Evolutionary conservation across 2,329 filamentous ascomycete species (phyloP).

Genomic region (Harringtonia aguacate): DNA sequence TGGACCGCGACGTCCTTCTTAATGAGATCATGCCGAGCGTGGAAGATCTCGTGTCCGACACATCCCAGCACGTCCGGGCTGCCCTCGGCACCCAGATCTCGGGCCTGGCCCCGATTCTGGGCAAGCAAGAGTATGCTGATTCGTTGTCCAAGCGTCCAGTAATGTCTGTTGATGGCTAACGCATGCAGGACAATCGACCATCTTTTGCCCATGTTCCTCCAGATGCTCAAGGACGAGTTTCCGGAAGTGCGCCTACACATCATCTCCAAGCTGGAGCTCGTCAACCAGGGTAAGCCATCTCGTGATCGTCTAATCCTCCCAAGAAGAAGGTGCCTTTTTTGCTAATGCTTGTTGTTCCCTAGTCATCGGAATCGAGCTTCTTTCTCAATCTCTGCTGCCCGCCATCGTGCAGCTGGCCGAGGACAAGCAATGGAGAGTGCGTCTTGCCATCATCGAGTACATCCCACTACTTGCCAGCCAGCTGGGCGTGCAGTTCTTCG

Average conservation of each 20-base stretch:
- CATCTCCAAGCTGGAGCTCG: slow-evolving; percentile 97
- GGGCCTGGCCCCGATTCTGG: slow-evolving; percentile 88
- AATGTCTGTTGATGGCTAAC: not conserved
- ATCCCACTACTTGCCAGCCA: slow-evolving; percentile 93
- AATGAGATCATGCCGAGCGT: slow-evolving; percentile 95
- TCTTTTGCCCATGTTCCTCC: slow-evolving; percentile 94
- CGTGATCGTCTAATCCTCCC: slow-evolving; percentile 10
- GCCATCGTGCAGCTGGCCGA: slow-evolving; percentile 96
- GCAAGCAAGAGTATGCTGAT: slow-evolving; percentile 74
- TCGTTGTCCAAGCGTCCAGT: not conserved
- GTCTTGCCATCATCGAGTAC: slow-evolving; percentile 97
- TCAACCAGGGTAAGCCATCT: slow-evolving; percentile 69
- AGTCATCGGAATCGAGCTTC: slow-evolving; percentile 96
- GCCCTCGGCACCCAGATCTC: slow-evolving; percentile 95
- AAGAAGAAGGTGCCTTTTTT: not conserved
- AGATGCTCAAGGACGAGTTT: slow-evolving; percentile 99
- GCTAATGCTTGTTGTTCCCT: not conserved
- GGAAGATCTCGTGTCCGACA: slow-evolving; percentile 91
- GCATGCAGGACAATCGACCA: slow-evolving; percentile 78
- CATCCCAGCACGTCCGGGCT: slow-evolving; percentile 91
- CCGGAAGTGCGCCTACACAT: slow-evolving; percentile 97
- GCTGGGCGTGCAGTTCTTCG: slow-evolving; percentile 93
- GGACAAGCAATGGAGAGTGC: slow-evolving; percentile 98
- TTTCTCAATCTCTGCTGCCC: slow-evolving; percentile 91
- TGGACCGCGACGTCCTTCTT: slow-evolving; percentile 78